Percentiles rank a stretch among this genome's conserved stretches.
phyloP scores from a whole-genome alignment of 192 early-diverging fungal species.

The Geosiphon pyriformis region DNA sequence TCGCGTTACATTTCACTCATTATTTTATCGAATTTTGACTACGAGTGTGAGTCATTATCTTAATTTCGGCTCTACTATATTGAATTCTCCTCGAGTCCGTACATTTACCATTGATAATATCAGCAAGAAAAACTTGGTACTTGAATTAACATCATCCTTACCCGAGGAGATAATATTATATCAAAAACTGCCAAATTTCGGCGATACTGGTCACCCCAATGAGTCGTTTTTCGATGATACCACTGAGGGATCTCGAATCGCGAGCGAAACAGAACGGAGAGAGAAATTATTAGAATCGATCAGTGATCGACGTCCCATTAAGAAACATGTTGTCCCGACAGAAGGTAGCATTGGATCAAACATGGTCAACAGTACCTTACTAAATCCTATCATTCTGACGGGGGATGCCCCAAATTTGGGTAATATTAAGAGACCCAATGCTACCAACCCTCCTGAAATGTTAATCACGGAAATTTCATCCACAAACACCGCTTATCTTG shows the following conservation, averaged over 20 bases:
- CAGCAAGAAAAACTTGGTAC: conserved; percentile 45
- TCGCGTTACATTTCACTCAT: conserved; percentile 92
- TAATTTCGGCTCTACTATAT: conserved; percentile 85
- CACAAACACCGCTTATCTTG: conserved; percentile 30
- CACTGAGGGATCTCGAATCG: too few relatives aligned
- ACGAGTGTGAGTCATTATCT: conserved; percentile 88
- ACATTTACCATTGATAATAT: conserved; percentile 84
- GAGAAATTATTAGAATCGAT: conserved; percentile 46
- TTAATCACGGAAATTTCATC: conserved; percentile 9
- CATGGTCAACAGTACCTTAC: not conserved
- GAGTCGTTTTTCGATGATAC: not conserved
- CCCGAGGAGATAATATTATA: conserved; percentile 37
- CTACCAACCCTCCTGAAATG: not conserved
- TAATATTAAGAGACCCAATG: not conserved
- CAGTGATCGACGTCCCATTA: conserved; percentile 24
- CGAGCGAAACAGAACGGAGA: conserved; percentile 6
- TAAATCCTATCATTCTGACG: conserved; percentile 6
- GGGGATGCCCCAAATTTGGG: not conserved
- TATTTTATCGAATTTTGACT: conserved; percentile 89
- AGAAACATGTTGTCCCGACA: conserved; percentile 2
- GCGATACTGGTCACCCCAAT: not conserved
- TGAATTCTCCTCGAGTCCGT: conserved; percentile 75
- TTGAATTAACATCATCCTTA: conserved; percentile 43
- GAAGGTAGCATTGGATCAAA: not conserved
- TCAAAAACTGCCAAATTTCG: conserved; percentile 20